phyloP scores from a whole-genome alignment of 2,329 filamentous ascomycete species.

The Botrytis paeoniae region DNA sequence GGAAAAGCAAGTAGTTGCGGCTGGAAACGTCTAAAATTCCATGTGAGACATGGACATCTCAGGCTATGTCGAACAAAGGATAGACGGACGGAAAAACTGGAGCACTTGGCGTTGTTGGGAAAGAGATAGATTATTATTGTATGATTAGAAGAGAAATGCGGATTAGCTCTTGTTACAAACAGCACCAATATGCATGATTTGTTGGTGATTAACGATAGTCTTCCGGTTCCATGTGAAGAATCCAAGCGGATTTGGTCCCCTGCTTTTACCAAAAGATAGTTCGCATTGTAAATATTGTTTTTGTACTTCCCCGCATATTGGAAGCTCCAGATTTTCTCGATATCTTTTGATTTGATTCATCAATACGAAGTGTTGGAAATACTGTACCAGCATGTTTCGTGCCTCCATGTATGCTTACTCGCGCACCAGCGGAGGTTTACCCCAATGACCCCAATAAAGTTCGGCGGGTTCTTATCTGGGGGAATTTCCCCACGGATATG shows the following conservation, averaged over 20 bases:
- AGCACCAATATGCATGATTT: background rate
- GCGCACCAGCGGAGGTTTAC: conserved; percentile 3
- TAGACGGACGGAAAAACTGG: background rate
- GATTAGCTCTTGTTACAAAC: background rate
- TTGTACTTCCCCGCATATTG: background rate
- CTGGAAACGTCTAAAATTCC: background rate
- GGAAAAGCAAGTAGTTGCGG: background rate
- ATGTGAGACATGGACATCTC: background rate
- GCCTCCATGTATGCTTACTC: background rate
- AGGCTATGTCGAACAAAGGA: background rate
- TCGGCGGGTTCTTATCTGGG: conserved; percentile 9
- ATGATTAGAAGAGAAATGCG: background rate
- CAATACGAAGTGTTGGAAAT: background rate
- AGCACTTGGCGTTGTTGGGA: background rate
- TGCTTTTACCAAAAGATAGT: background rate
- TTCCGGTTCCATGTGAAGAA: background rate
- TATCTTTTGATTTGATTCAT: background rate
- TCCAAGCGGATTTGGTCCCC: background rate
- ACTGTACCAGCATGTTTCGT: background rate
- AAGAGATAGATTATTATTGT: background rate
- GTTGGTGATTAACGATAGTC: background rate
- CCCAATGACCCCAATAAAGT: background rate
- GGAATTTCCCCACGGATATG: conserved; percentile 7
- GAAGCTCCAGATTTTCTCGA: background rate
- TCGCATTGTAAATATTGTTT: background rate